Base-by-base conservation (phyloP, 345 rosid genomes). In the Syzygium grande region DNA sequence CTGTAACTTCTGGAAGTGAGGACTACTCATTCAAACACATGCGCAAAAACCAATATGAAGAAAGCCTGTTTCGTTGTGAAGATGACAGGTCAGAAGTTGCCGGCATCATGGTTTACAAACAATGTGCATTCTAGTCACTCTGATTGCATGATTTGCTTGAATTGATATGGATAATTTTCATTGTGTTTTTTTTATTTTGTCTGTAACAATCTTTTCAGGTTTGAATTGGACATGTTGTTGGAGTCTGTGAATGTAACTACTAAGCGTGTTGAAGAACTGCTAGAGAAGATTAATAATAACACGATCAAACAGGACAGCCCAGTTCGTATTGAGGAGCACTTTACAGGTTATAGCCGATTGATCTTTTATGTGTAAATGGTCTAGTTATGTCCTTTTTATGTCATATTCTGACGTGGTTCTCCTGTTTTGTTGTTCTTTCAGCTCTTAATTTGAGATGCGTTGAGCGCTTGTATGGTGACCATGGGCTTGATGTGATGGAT, bases 11-110 rank as follows among this genome's bases (percentile, higher is more conserved):
- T 86, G 99, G 99, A 89, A 98, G 99, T 93, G 99, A 96, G 92
- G 99, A 98, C 92, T 98, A 98, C 95, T 96, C 99, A 78, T 98
- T 98, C 86, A 98, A 96, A 89, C 99, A 98, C 92, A 96, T 96
- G 99, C 97, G 98, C 79, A 98, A 96, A 93, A 98, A 98, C 90
- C 99, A 96, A 90, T 98, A 98, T 88, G 99, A 96, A 93, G 99
- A 98, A 92, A 96, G 98, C 91, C 92, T 98, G 86, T 98, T 98
- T 88, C 92, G 95, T 13, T 96, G 99, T 87, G 99, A 98, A 93
- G 99, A 98, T 90, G 99, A 98, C 94, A 96, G 99, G 99, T 96
- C 88, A 78, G 91, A 86, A 87, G 87, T 90, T 89, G 65, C 87
- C 85, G 65, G 85, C 73, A 85, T 34, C 41, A 43, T 54, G 63